Base-by-base conservation (phyloP, 192 early-diverging fungal species). In the Coemansia reversa region DNA sequence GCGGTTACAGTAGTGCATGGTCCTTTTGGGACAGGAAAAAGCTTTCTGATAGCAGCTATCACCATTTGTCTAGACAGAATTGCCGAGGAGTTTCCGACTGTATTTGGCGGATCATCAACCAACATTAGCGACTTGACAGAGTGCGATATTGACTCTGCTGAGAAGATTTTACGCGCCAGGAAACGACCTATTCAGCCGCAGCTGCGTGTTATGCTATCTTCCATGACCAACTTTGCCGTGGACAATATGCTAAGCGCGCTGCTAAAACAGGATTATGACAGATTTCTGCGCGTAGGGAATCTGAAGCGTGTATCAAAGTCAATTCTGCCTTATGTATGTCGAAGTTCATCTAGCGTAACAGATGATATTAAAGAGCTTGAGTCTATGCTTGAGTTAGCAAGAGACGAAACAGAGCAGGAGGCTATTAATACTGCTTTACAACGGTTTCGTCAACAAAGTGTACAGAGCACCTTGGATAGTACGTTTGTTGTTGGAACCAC, bases 161-260 rank as follows among this genome's bases (percentile, higher is more conserved):
- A 20, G 20, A 62, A 54, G 49, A 14, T n/a, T 20, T 14, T 62
- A 20, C 48, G 39, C 12, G 50, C 51, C 18, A 47, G 8, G 28
- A 18, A 45, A 60, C 39, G 64, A 60, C 19, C 18, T 1, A 19
- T 25, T 6, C 58, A 32, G 24, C 73, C 82, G 2, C 87, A 79
- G 32, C 79, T 83, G 24, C 76, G 74, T 14, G 82, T 90, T 12
- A 55, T 91, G 27, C 70, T 91, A 3, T 66, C 86, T 2, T 91
- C 88, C 7, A 88, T 90, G 83, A 91, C 90, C 63, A 92, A 92
- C 64, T 87, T 90, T 24, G 90, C 90, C 8, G 90, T 92, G 7
- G 90, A 92, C 67, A 84, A 88, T 54, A 88, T 92, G 65, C 71
- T 92, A 18, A 33, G 74, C 62, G 87, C 84, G 6, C 67, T 92